Evolutionary conservation across 345 rosid genomes (phyloP), one percentile per base, ranked within the genome.

Genomic region (Raphanus raphanistrum): DNA sequence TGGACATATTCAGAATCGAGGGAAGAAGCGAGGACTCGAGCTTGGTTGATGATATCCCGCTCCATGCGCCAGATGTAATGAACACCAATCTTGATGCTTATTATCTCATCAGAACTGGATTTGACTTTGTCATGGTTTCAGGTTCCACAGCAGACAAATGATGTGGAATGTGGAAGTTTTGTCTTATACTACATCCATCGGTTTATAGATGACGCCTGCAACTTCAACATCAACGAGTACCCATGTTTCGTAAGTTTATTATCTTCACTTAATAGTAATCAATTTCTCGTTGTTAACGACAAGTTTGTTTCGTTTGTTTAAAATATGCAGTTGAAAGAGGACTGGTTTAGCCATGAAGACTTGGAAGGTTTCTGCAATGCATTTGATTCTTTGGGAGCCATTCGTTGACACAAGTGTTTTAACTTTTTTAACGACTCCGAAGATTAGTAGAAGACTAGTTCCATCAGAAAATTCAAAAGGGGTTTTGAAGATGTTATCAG

Each of bases 131-230:
- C 71, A 68, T 68, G n/a, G 16, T 9, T 76, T 65, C 83, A 91
- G 97, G 97, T 89, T 60, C 94, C 97, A 21, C 97, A 88, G 59
- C 96, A 91, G 76, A 86, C 87, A 72, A 77, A 88, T 57, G 88
- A 68, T 62, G 86, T 73, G 32, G 94, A 89, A 77, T 91, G 97
- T 77, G 97, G 93, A 35, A 84, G 73, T 63, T 91, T 82, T 81
- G 94, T 91, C 59, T 88, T 91, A 36, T 88, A 88, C 83, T 91
- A 67, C 77, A 88, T 89, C 33, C 84, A 88, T 38, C 79, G 86
- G 82, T 91, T 91, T 57, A 83, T 89, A 43, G 45, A 82, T 79
- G 73, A 43, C 6, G 92, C 94, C 69, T 87, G 80, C 50, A 68
- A 83, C 78, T 85, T 89, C 66, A 80, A n/a, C 70, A 11, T 61